Evolutionary conservation across 495 filamentous ascomycete species (phyloP).

Genomic region (Hypoxylon cercidicola): DNA sequence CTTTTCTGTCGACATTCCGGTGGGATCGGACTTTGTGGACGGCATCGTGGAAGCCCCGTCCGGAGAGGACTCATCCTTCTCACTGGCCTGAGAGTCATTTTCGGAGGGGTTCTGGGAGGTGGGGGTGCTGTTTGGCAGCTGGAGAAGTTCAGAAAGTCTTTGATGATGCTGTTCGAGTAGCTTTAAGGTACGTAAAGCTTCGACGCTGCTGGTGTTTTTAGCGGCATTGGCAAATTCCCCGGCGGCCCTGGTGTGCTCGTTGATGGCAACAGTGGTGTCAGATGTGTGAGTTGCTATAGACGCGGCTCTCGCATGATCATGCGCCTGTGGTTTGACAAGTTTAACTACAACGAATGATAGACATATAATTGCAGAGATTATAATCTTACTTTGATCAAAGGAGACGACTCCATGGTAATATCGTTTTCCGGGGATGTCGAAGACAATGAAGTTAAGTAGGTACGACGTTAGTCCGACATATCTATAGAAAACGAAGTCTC

Average conservation of each 20-base stretch:
- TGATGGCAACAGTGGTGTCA: conserved; percentile 81
- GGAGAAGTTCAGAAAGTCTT: conserved; percentile 79
- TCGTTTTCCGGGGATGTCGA: conserved; percentile 15
- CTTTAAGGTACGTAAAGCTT: conserved; percentile 84
- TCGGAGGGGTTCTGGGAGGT: conserved; percentile 51
- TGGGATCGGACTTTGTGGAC: conserved; percentile 33
- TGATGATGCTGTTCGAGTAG: conserved; percentile 89
- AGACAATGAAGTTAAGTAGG: not conserved
- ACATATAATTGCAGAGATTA: conserved; percentile 14
- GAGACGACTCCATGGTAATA: conserved; percentile 59
- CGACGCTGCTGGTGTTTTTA: conserved; percentile 75
- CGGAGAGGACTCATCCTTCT: conserved; percentile 48
- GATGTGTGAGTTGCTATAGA: conserved; percentile 75
- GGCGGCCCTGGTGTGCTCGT: conserved; percentile 89
- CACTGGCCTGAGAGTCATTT: conserved; percentile 49
- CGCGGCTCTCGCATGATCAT: conserved; percentile 88
- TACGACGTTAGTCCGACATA: conserved; percentile 10
- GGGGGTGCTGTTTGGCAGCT: conserved; percentile 72
- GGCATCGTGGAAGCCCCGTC: conserved; percentile 20
- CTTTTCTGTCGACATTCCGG: conserved; percentile 44
- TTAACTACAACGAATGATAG: conserved; percentile 26
- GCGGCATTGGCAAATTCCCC: conserved; percentile 88
- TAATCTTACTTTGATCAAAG: conserved; percentile 54
- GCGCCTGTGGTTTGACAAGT: conserved; percentile 67
- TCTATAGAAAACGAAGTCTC: not conserved